phyloP scores from a whole-genome alignment of 2,329 filamentous ascomycete genomes.

The Myrmaecium sp. region DNA sequence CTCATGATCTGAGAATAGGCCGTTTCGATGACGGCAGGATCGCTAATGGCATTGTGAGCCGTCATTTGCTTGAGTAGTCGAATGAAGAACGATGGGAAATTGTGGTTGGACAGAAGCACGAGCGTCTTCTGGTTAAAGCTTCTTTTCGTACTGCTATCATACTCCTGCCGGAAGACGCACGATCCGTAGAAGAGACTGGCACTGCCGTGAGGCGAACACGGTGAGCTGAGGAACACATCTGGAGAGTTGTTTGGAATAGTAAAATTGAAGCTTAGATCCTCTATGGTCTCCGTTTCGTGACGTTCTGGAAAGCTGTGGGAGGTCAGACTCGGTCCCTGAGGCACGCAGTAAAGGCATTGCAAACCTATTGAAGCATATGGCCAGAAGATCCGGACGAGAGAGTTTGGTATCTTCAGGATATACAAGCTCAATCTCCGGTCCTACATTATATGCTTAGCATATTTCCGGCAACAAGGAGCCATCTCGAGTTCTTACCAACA shows the following conservation, averaged over 20 bases:
- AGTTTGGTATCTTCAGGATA: constrained; percentile 22
- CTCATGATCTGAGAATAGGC: constrained; percentile 19
- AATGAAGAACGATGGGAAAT: constrained; percentile 21
- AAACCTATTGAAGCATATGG: constrained; percentile 27
- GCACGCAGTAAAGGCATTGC: not conserved
- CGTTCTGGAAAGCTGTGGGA: constrained; percentile 22
- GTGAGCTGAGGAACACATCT: constrained; percentile 34
- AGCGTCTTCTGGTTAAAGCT: constrained; percentile 25
- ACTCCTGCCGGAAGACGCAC: constrained; percentile 25
- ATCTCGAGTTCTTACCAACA: constrained; percentile 14
- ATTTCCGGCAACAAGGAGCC: not conserved
- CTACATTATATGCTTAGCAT: constrained; percentile 8
- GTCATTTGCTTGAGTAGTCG: constrained; percentile 20
- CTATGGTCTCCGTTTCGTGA: constrained; percentile 22
- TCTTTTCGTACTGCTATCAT: constrained; percentile 23
- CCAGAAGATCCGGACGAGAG: constrained; percentile 20
- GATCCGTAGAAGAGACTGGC: constrained; percentile 17
- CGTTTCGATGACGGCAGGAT: constrained; percentile 21
- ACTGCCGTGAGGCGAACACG: constrained; percentile 22
- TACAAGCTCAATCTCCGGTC: constrained; percentile 25
- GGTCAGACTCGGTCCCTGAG: constrained; percentile 5
- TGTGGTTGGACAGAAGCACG: constrained; percentile 23
- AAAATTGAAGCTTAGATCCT: constrained; percentile 24
- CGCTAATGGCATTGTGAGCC: constrained; percentile 18
- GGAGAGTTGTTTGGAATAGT: constrained; percentile 30